phyloP scores from a whole-genome alignment of 441 rosid genomes.

The Metrosideros polymorpha region DNA sequence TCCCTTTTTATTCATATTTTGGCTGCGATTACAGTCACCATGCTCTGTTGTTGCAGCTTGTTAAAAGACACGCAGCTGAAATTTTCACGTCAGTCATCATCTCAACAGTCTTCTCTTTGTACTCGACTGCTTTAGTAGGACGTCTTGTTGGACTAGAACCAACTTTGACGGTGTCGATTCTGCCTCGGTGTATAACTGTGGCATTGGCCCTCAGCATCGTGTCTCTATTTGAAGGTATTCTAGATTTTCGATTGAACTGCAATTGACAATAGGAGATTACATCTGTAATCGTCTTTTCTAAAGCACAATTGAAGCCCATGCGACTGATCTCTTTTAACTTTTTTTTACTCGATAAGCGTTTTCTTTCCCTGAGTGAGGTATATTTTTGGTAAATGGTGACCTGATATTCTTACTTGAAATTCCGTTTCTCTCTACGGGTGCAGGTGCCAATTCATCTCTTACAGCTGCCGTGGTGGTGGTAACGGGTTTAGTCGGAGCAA shows the following conservation, averaged over 20 bases:
- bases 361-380: not conserved
- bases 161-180: constrained; percentile 63
- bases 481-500: constrained; percentile 86
- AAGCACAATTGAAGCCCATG: not conserved
- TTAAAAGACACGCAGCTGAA: constrained; percentile 94
- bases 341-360: not conserved
- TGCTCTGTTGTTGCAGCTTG: constrained; percentile 53
- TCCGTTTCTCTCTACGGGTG: constrained; percentile 1
- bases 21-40: not conserved
- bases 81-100: constrained; percentile 82
- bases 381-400: not conserved
- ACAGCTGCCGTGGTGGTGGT: constrained; percentile 93
- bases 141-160: constrained; percentile 76
- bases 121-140: constrained; percentile 88
- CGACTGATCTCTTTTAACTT: not conserved
- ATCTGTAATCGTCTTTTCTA: not conserved
- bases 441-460: constrained; percentile 81
- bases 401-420: not conserved
- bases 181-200: constrained; percentile 90
- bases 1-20: not conserved
- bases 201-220: constrained; percentile 95
- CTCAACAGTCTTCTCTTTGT: constrained; percentile 75
- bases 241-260: not conserved
- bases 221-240: constrained; percentile 78
- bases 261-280: not conserved